phyloP scores from a whole-genome alignment of 2,329 filamentous ascomycete species.

The Neonectria sp. region DNA sequence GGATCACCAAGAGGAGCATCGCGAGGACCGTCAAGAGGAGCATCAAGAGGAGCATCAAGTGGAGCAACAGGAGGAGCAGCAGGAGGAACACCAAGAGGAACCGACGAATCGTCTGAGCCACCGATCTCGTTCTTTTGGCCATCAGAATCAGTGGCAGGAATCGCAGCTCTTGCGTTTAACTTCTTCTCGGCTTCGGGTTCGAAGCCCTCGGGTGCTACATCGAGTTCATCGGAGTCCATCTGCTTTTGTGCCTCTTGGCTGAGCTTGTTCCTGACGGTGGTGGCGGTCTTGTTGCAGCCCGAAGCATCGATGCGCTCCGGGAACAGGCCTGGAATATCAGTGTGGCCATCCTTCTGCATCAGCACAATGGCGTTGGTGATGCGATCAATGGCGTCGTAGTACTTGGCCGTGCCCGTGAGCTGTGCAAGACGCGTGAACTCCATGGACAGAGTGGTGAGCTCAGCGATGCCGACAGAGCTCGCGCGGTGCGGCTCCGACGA shows the following conservation, averaged over 20 bases:
- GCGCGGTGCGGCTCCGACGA: slow-evolving; percentile 76
- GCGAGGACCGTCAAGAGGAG: no score
- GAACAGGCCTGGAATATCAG: slow-evolving; percentile 84
- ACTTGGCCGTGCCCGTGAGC: slow-evolving; percentile 84
- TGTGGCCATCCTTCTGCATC: slow-evolving; percentile 76
- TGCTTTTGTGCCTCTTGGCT: slow-evolving; percentile 56
- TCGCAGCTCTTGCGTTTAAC: background rate
- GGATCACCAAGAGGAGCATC: background rate
- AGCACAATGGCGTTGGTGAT: slow-evolving; percentile 86
- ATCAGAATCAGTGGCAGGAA: slow-evolving; percentile 1
- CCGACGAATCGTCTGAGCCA: slow-evolving; percentile 11
- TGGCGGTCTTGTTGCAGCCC: slow-evolving; percentile 77
- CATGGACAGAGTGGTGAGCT: slow-evolving; percentile 84
- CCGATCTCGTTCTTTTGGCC: slow-evolving; percentile 1
- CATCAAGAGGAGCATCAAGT: background rate
- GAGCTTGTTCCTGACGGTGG: slow-evolving; percentile 45
- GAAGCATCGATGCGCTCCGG: slow-evolving; percentile 83
- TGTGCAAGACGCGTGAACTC: slow-evolving; percentile 94
- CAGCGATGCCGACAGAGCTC: slow-evolving; percentile 72
- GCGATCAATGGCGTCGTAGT: slow-evolving; percentile 91
- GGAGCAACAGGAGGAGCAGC: background rate
- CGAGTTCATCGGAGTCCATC: slow-evolving; percentile 51
- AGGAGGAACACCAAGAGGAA: slow-evolving; percentile 4
- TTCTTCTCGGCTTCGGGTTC: slow-evolving; percentile 24
- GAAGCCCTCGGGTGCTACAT: slow-evolving; percentile 49